These are phyloP conservation scores for Acacia melanoxylon DNA, from an alignment of 306 rosid genomes.

Conservation along the genomic window DNA sequence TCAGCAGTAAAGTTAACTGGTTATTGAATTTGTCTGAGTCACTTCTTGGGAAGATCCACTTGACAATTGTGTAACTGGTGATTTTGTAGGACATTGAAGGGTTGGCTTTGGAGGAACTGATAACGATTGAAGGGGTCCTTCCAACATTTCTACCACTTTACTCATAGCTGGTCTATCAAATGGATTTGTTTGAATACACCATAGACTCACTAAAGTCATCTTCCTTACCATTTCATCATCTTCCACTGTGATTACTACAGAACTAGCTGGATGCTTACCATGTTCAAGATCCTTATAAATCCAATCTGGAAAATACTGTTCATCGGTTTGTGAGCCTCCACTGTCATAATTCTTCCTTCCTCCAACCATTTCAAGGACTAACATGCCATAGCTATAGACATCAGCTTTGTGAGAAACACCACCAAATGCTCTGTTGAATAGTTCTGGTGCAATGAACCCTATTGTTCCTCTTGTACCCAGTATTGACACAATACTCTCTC, in stretches of 20 bases:
- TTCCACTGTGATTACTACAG: not conserved
- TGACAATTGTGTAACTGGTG: not conserved
- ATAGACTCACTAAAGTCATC: constrained; percentile 29
- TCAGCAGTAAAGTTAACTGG: not conserved
- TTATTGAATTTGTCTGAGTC: not conserved
- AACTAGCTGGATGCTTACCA: not conserved
- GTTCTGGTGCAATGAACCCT: constrained; percentile 38
- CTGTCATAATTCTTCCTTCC: constrained; percentile 23
- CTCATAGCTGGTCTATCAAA: constrained; percentile 34
- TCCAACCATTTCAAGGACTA: constrained; percentile 35
- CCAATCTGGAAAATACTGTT: constrained; percentile 27
- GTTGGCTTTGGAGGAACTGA: constrained; percentile 34
- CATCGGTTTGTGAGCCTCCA: not conserved
- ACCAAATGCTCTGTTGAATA: constrained; percentile 22
- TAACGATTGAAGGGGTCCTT: constrained; percentile 28
- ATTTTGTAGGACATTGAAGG: constrained; percentile 11
- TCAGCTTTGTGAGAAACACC: constrained; percentile 35
- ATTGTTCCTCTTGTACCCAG: constrained; percentile 4
- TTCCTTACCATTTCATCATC: constrained; percentile 26
- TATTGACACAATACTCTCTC: not conserved
- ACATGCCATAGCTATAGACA: constrained; percentile 39
- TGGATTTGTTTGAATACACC: constrained; percentile 11
- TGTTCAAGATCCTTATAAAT: constrained; percentile 22
- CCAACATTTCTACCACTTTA: constrained; percentile 32
- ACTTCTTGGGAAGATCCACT: not conserved